These are phyloP conservation scores for Picea engelmannii DNA, from an alignment of 83 land plant species.

Conservation along the genomic window DNA sequence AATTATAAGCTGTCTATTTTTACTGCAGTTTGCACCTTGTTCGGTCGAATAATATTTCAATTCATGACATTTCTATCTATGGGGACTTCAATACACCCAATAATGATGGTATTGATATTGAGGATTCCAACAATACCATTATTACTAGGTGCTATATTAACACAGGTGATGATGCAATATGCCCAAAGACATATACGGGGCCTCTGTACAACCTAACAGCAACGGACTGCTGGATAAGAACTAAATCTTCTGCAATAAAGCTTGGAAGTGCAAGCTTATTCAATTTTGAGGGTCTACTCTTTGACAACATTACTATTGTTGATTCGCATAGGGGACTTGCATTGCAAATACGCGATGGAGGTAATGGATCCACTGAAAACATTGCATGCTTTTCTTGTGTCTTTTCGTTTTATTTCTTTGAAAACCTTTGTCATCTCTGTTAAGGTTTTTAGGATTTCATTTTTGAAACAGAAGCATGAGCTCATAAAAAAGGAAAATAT, in stretches of 20 bases:
- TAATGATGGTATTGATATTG: slow-evolving; percentile 93
- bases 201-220: slow-evolving; percentile 80
- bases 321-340: slow-evolving; percentile 92
- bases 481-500: background rate
- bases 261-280: slow-evolving; percentile 76
- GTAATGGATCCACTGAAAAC: slow-evolving; percentile 26
- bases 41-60: slow-evolving; percentile 51
- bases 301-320: slow-evolving; percentile 70
- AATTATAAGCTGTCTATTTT: background rate
- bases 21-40: slow-evolving; percentile 87
- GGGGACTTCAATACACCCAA: slow-evolving; percentile 93
- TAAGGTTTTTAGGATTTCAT: background rate
- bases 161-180: slow-evolving; percentile 96
- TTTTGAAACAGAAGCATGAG: background rate
- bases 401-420: background rate
- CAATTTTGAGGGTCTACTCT: slow-evolving; percentile 55
- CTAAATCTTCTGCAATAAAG: slow-evolving; percentile 90
- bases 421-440: background rate
- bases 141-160: slow-evolving; percentile 75
- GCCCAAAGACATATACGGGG: slow-evolving; percentile 75
- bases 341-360: slow-evolving; percentile 89
- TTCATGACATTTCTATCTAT: slow-evolving; percentile 67
- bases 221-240: slow-evolving; percentile 73
- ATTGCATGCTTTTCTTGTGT: background rate
- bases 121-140: slow-evolving; percentile 82